A percentile compares a stretch with the other conserved stretches of the same genome.
Conservation (phyloP, 73 alveolate genomes). For the Tetrahymena elliotti region DNA sequence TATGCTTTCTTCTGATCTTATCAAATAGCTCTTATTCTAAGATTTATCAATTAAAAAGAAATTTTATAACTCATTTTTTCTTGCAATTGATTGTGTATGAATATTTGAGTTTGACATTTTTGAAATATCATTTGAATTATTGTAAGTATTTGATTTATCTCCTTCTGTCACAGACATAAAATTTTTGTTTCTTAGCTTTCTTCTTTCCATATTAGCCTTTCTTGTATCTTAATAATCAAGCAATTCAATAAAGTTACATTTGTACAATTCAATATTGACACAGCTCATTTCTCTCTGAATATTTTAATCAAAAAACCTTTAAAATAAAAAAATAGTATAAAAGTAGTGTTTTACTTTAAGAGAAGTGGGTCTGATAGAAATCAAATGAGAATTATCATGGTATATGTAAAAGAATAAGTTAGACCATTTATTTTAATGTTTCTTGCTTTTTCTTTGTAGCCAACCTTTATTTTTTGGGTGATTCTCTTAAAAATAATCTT, state of each 20-base stretch:
- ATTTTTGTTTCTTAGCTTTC: not conserved
- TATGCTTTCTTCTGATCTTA: not conserved
- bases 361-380: not conserved
- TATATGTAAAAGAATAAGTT: not conserved
- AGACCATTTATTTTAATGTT: not conserved
- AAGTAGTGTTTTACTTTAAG: not conserved
- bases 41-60: not conserved
- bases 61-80: not conserved
- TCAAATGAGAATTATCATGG: not conserved
- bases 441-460: not conserved
- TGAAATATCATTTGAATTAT: not conserved
- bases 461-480: not conserved
- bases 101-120: not conserved
- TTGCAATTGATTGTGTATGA: not conserved
- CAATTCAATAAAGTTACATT: not conserved
- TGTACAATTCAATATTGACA: not conserved
- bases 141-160: not conserved
- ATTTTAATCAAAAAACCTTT: not conserved
- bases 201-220: not conserved
- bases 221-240: not conserved
- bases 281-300: not conserved
- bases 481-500: not conserved
- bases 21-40: not conserved
- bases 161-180: not conserved
- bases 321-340: not conserved